phyloP scores from a whole-genome alignment of 1,139 yeast genomes.

The Diutina pseudorugosa region DNA sequence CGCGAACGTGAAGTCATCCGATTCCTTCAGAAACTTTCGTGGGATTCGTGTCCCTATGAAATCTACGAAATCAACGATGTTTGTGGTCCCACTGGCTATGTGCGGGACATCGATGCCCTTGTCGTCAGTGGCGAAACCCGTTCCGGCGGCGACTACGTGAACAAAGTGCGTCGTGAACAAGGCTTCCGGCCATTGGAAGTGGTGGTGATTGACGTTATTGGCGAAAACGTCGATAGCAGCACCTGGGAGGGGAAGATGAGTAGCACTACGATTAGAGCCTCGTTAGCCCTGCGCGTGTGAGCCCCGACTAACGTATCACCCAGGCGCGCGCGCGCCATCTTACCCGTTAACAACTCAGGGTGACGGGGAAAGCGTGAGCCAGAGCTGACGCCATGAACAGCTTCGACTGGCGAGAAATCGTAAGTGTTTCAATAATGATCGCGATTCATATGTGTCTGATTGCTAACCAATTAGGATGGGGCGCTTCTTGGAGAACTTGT shows the following conservation, averaged over 20 bases:
- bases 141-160: constrained; percentile 64
- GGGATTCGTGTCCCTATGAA: constrained; percentile 14
- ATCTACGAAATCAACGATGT: constrained; percentile 62
- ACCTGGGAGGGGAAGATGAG: constrained; percentile 66
- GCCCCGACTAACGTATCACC: neutral
- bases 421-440: too few relatives aligned
- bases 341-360: neutral
- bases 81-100: constrained; percentile 90
- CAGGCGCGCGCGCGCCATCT: neutral
- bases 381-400: neutral
- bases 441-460: neutral
- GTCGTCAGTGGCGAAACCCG: constrained; percentile 73
- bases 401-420: neutral
- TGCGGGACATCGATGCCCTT: constrained; percentile 63
- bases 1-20: constrained; percentile 17
- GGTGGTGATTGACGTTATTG: constrained; percentile 58
- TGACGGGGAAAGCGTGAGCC: neutral
- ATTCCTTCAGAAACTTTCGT: constrained; percentile 35
- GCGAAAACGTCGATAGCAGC: constrained; percentile 15
- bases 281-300: neutral
- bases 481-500: constrained; percentile 6
- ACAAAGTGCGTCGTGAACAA: constrained; percentile 44
- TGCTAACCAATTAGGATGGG: neutral
- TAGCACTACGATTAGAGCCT: constrained; percentile 44
- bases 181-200: constrained; percentile 44